Conservation (phyloP, 306 rosid species). For the Heteromeles arbutifolia region DNA sequence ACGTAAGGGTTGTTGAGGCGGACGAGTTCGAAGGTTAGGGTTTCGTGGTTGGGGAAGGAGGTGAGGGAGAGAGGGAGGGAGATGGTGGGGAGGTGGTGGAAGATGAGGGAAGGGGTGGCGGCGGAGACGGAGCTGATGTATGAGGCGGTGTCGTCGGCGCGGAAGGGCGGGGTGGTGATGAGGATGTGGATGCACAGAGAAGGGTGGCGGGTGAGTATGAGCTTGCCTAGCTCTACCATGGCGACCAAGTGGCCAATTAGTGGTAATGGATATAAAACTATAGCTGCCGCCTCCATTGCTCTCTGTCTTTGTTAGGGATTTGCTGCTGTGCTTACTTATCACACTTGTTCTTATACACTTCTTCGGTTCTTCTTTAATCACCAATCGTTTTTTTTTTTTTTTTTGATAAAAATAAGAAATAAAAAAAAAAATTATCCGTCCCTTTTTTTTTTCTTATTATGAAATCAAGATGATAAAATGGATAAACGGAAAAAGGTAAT, state of each 20-base stretch:
- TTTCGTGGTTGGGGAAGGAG: slow-evolving; percentile 15
- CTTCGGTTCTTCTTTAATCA: too few relatives aligned
- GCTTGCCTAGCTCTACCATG: slow-evolving; percentile 32
- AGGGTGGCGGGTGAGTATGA: slow-evolving; percentile 25
- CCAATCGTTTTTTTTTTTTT: too few relatives aligned
- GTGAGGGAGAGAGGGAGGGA: slow-evolving; percentile 10
- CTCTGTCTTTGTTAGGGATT: background rate
- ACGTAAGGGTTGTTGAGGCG: slow-evolving; percentile 8
- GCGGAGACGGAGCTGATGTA: slow-evolving; percentile 29
- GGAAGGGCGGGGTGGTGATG: slow-evolving; percentile 32
- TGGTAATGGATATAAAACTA: slow-evolving; percentile 38
- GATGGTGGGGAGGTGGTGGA: slow-evolving; percentile 24
- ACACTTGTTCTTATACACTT: background rate
- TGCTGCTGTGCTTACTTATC: background rate
- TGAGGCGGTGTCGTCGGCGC: slow-evolving; percentile 11
- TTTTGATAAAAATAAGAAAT: too few relatives aligned
- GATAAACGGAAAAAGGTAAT: too few relatives aligned
- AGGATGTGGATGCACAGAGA: slow-evolving; percentile 30
- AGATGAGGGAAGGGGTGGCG: slow-evolving; percentile 20
- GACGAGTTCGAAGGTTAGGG: slow-evolving; percentile 12
- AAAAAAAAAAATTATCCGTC: too few relatives aligned
- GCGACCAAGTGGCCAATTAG: slow-evolving; percentile 29
- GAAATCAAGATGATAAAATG: too few relatives aligned
- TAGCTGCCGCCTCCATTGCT: slow-evolving; percentile 1
- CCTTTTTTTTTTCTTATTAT: too few relatives aligned